Conservation (phyloP, 805 yeast species). For the Wickerhamiella parazyma region DNA sequence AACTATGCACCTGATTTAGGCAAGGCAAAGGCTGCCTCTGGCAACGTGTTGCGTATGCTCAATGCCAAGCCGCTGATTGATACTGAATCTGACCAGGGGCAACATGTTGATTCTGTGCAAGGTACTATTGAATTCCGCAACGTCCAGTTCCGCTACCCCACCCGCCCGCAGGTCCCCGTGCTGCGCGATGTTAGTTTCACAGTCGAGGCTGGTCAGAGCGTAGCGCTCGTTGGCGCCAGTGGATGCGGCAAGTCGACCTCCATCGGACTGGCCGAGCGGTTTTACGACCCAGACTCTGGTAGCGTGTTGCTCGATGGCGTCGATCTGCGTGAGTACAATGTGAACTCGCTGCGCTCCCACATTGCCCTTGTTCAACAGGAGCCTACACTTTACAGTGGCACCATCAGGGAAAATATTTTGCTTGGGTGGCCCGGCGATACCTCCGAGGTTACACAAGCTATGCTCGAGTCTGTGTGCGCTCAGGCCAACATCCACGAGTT, state of each 20-base stretch:
- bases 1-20: slow-evolving; percentile 33
- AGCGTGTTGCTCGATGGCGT: slow-evolving; percentile 33
- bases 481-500: slow-evolving; percentile 39
- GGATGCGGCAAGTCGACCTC: slow-evolving; percentile 53
- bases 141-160: slow-evolving; percentile 53
- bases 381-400: slow-evolving; percentile 36
- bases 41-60: slow-evolving; percentile 24
- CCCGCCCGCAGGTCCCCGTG: slow-evolving; percentile 38
- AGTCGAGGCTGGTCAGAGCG: slow-evolving; percentile 37
- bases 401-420: slow-evolving; percentile 34
- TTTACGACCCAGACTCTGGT: slow-evolving; percentile 32
- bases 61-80: slow-evolving; percentile 26
- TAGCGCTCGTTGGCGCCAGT: slow-evolving; percentile 57
- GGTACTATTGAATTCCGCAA: slow-evolving; percentile 46
- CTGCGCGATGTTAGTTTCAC: slow-evolving; percentile 37
- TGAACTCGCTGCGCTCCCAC: slow-evolving; percentile 31
- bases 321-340: slow-evolving; percentile 31
- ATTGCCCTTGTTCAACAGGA: slow-evolving; percentile 45
- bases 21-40: slow-evolving; percentile 29
- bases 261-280: slow-evolving; percentile 29
- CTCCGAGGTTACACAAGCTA: slow-evolving; percentile 23
- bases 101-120: slow-evolving; percentile 21
- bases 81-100: slow-evolving; percentile 22
- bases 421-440: slow-evolving; percentile 16
- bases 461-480: slow-evolving; percentile 30